Base-by-base conservation (phyloP, 129 eudicot species). In the Chrysanthemum seticuspe region DNA sequence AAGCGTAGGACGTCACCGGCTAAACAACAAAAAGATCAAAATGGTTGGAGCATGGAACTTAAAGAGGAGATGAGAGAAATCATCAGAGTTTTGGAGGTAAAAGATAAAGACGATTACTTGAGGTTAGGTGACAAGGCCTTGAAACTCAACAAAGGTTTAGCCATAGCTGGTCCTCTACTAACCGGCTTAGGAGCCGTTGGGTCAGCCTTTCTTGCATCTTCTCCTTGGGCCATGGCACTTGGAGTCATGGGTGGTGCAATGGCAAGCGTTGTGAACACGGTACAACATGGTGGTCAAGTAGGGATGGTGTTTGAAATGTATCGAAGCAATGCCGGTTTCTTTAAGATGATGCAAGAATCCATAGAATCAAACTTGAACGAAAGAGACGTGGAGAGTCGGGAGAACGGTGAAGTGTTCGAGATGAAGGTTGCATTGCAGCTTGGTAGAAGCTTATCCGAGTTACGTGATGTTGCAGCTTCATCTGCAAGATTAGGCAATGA, bases 301-400 rank as follows among this genome's bases (percentile, higher is more conserved):
- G 97, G 97, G 18, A 92, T 92, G 97, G 96, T 92, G 85, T 73
- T 92, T 34, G 97, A 92, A 72, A 85, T 92, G 96, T 92, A 88
- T 44, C 49, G 96, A 80, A 83, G 86, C 80, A 84, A 84, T 76
- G 97, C 96, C 0, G 97, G 97, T 1, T 92, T 92, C 81, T 92
- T 86, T 49, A 77, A 67, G 76, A 71, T 78, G 66, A 86, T 92
- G 85, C 83, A 86, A 59, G 94, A 88, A 64, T 60, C 82, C 2
- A 80, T 92, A 21, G 93, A 69, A 74, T 63, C 74, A 4, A 84
- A 75, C 59, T 55, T 91, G 70, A 55, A 25, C 36, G 95, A 86
- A 61, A 57, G 29, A 65, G 80, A 82, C 58, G 62, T 40, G 65
- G 81, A 76, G 50, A 78, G 77, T 0, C 81, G 90, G 74, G 97